Evolutionary conservation across 805 yeast genomes (phyloP), one percentile per base, ranked within the genome.

Genomic region (Metschnikowia sp.): DNA sequence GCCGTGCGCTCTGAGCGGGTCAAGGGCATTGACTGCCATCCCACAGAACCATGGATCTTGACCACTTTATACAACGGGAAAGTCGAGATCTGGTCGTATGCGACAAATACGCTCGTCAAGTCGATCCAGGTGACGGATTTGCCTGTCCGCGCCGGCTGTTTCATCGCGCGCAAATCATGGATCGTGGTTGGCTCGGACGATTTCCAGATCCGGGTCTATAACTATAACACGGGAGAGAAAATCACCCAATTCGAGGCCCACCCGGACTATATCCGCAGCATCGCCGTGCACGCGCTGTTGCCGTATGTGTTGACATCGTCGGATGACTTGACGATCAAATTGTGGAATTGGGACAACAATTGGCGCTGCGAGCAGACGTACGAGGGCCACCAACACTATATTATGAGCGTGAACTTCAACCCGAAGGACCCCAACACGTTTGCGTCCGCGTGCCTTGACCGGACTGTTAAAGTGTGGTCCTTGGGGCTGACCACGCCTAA

Each of bases 391-490:
- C 88, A 83, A 65, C 97, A 94, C 69, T 94, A 86, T 66, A 91
- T 94, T 45, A 90, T 94, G 96, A 82, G 89, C 45, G 81, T 94
- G 44, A 90, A 94, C 39, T 88, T 94, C 76, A 94, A 94, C 70
- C 98, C 99, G 49, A 94, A 92, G 71, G 99, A 94, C 69, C 89
- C 96, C 56, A 90, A 86, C 70, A 92, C 97, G 35, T 94, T 94
- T 77, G 99, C 98, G 2, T 86, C 97, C 12, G 97, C 96, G 11
- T 91, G 96, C 72, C 76, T 94, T 60, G 99, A 94, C 69, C 84
- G 95, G 60, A 91, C 98, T 15, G 96, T 94, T 48, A 94, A 92
- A 68, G 86, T 94, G 53, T 94, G 99, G 99, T 86, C 96, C 2
- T 72, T 94, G 57, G 96, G 96, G 32, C 85, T 92, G 44, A 69